Evolutionary conservation across 2,329 filamentous ascomycete species (phyloP).

Genomic region (Colletotrichum musicola): DNA sequence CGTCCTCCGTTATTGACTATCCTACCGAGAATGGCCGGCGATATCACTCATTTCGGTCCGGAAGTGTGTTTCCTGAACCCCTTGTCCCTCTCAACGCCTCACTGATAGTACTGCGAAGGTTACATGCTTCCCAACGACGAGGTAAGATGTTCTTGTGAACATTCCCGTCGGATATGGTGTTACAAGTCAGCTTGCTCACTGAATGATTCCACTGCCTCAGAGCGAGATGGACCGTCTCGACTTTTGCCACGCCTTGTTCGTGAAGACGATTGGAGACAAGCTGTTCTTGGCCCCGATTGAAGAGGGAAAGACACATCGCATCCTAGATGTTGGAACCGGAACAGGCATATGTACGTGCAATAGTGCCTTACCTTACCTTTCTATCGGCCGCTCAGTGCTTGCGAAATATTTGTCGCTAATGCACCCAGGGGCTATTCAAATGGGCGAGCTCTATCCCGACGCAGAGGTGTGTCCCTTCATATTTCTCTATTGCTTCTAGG

Average conservation of each 20-base stretch:
- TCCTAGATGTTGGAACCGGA: conserved; percentile 72
- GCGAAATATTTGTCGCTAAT: not conserved
- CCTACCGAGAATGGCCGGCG: conserved; percentile 19
- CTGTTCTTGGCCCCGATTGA: conserved; percentile 6
- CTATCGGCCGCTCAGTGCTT: too few relatives aligned
- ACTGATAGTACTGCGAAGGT: not conserved
- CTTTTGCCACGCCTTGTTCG: not conserved
- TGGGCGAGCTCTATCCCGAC: conserved; percentile 6
- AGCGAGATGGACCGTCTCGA: conserved; percentile 14
- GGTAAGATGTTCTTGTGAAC: not conserved
- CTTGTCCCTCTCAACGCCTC: not conserved
- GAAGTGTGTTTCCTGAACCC: not conserved
- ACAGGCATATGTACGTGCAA: conserved; percentile 65
- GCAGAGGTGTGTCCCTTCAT: conserved; percentile 1
- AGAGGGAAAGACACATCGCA: conserved; percentile 42
- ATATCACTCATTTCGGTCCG: conserved; percentile 30
- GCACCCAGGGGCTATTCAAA: not conserved
- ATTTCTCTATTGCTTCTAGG: not conserved
- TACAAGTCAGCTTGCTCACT: not conserved
- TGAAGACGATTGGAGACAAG: not conserved
- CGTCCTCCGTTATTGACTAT: conserved; percentile 15
- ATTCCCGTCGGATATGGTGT: not conserved
- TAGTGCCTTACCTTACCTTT: too few relatives aligned
- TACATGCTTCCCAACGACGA: conserved; percentile 55
- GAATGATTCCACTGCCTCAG: not conserved